Percentiles rank a stretch among this genome's conserved stretches.
Evolutionary conservation across 1,284 basidiomycete genomes (phyloP).

Genomic region (Stygiomarasmius scandens): DNA sequence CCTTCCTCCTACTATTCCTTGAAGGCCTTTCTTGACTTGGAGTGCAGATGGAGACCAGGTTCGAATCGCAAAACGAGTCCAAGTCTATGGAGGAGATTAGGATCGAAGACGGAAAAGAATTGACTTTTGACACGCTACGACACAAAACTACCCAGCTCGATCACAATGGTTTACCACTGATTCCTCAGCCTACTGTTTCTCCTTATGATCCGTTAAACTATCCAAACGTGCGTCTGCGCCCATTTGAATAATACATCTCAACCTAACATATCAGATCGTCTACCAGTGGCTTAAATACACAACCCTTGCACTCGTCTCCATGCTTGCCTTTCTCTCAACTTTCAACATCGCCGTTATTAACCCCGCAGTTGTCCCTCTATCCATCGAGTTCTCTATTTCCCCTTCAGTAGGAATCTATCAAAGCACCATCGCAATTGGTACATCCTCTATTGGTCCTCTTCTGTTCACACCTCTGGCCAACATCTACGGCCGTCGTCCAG

Average conservation of each 20-base stretch:
- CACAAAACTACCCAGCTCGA: neutral
- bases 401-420: slow-evolving; percentile 7
- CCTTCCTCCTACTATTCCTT: too few species aligned
- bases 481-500: slow-evolving; percentile 11
- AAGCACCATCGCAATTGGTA: slow-evolving; percentile 7
- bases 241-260: too few species aligned
- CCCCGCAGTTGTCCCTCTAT: slow-evolving; percentile 32
- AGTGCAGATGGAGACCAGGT: too few species aligned
- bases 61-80: neutral
- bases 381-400: slow-evolving; percentile 6
- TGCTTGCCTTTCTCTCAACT: slow-evolving; percentile 27
- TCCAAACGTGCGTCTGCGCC: neutral
- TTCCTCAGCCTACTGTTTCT: slow-evolving; percentile 6
- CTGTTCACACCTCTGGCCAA: slow-evolving; percentile 10
- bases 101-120: neutral
- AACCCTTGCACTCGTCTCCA: slow-evolving; percentile 13
- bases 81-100: neutral
- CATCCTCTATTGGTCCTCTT: slow-evolving; percentile 5
- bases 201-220: slow-evolving; percentile 5
- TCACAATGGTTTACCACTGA: slow-evolving; percentile 8
- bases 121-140: neutral
- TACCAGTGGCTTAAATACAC: neutral
- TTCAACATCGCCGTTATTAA: slow-evolving; percentile 33
- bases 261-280: neutral
- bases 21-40: too few species aligned